phyloP scores from a whole-genome alignment of 768 basidiomycete species.

The Neoboletus magnificus region DNA sequence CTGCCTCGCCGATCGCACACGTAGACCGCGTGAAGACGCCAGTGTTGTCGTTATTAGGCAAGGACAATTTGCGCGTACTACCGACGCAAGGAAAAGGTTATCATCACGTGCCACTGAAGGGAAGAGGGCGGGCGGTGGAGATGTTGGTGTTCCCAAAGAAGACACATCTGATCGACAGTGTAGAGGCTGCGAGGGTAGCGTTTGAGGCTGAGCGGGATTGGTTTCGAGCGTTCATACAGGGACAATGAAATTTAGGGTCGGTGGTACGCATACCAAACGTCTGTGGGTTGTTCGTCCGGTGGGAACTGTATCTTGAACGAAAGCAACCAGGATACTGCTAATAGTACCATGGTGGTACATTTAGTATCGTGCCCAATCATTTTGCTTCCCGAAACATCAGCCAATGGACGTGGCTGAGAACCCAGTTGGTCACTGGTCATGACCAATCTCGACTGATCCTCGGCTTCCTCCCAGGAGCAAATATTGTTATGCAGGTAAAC shows the following conservation, averaged over 20 bases:
- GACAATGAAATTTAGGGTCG: slow-evolving; percentile 19
- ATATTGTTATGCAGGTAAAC: too few species aligned
- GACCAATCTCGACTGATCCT: too few species aligned
- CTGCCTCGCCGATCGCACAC: slow-evolving; percentile 54
- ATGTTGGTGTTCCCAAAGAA: slow-evolving; percentile 62
- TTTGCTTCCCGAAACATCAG: too few species aligned
- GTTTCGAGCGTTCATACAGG: slow-evolving; percentile 33
- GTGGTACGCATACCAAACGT: neutral
- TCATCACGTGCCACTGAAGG: slow-evolving; percentile 67
- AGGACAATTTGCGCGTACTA: slow-evolving; percentile 58
- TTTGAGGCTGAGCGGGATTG: slow-evolving; percentile 54
- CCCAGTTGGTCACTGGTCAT: too few species aligned
- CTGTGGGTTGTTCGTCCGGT: neutral
- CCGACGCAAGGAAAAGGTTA: slow-evolving; percentile 59
- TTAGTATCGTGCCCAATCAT: too few species aligned
- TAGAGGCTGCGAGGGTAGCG: slow-evolving; percentile 52
- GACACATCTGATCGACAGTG: slow-evolving; percentile 60
- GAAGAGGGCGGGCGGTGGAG: slow-evolving; percentile 42
- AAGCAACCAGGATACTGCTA: too few species aligned
- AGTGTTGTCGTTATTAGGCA: slow-evolving; percentile 58
- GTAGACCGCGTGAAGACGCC: slow-evolving; percentile 50
- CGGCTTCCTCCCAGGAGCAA: too few species aligned
- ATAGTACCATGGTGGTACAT: too few species aligned
- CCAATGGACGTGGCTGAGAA: too few species aligned
- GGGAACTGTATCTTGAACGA: too few species aligned